Conservation (phyloP, 164 flowering plant species). For the Piper longum region DNA sequence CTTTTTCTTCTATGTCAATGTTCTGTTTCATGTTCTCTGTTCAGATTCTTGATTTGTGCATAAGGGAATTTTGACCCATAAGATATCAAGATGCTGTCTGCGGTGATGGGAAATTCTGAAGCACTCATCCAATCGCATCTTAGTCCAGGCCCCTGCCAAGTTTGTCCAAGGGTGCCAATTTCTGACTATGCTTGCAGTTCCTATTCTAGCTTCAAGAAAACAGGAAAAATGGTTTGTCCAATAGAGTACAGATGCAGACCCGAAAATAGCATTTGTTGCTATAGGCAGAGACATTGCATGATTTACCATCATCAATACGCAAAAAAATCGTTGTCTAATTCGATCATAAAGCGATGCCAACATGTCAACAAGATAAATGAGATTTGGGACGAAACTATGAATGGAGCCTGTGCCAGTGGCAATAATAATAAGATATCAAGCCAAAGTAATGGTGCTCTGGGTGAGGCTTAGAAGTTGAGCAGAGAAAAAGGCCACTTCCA, state of each 20-base stretch:
- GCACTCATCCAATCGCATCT: neutral
- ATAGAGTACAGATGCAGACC: constrained; percentile 7
- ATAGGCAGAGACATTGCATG: constrained; percentile 4
- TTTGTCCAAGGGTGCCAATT: constrained; percentile 9
- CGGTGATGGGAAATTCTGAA: neutral
- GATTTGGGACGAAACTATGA: constrained; percentile 17
- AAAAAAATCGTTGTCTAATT: constrained; percentile 2
- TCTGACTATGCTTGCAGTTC: constrained; percentile 8
- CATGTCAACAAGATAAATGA: constrained; percentile 26
- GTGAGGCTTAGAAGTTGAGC: constrained; percentile 13
- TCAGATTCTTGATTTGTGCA: neutral
- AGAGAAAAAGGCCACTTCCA: constrained; percentile 35
- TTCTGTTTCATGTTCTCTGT: too few relatives aligned
- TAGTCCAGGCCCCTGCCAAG: neutral
- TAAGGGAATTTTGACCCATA: neutral
- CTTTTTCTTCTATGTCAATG: too few relatives aligned
- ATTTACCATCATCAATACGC: constrained; percentile 4
- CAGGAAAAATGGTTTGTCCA: constrained; percentile 1
- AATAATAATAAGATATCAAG: neutral
- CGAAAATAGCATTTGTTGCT: constrained; percentile 4
- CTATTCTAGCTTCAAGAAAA: constrained; percentile 7
- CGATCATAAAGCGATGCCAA: constrained; percentile 27
- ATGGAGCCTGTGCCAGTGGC: constrained; percentile 16
- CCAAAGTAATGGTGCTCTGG: constrained; percentile 13
- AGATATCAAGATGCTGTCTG: too few relatives aligned